Percentiles rank a stretch among this genome's conserved stretches.
phyloP scores from a whole-genome alignment of 805 yeast species.

The Monosporozyma unispora region DNA sequence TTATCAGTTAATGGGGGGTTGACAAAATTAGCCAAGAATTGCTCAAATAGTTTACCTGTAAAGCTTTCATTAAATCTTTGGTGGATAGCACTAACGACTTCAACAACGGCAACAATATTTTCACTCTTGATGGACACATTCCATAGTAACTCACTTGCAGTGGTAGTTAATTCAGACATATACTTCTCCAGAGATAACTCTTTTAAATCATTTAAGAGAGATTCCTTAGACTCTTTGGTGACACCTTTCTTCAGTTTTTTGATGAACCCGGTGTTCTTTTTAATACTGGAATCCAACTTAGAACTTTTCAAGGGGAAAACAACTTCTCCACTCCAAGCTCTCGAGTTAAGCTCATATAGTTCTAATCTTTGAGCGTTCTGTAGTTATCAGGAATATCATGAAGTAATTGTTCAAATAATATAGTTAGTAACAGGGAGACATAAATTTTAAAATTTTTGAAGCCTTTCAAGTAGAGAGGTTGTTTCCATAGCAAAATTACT shows the following conservation, averaged over 20 bases:
- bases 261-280: constrained; percentile 73
- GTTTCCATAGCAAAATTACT: background rate
- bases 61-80: constrained; percentile 56
- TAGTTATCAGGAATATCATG: background rate
- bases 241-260: constrained; percentile 55
- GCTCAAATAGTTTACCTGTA: constrained; percentile 39
- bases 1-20: constrained; percentile 20
- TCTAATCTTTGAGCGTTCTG: constrained; percentile 14
- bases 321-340: constrained; percentile 47
- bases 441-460: background rate
- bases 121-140: constrained; percentile 40
- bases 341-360: constrained; percentile 34
- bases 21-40: constrained; percentile 35
- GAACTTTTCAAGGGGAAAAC: constrained; percentile 21
- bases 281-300: constrained; percentile 64
- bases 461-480: background rate
- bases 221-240: constrained; percentile 39
- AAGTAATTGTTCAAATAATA: background rate
- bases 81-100: constrained; percentile 62
- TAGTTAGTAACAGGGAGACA: background rate
- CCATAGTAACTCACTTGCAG: constrained; percentile 53
- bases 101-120: constrained; percentile 57
- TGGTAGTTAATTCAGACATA: constrained; percentile 55
- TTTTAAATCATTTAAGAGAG: constrained; percentile 51
- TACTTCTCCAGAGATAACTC: constrained; percentile 65